Base-by-base conservation (phyloP, 257 asterid genomes). In the Lavandula angustifolia region DNA sequence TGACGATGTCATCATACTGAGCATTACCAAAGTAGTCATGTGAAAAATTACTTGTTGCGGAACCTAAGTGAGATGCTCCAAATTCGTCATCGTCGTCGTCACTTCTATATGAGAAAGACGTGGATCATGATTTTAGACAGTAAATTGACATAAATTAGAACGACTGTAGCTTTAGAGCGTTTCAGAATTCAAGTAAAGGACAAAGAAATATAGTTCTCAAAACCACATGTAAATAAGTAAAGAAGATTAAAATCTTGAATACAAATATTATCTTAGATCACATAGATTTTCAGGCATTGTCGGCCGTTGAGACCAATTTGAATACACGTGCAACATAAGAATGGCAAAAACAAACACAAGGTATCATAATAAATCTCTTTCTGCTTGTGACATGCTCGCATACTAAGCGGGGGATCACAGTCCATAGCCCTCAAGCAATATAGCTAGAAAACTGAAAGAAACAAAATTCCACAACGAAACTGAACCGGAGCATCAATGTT, bases 11-110 rank as follows among this genome's bases (percentile, higher is more conserved):
- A 62, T 81, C 86, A 71, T 72, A 88, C 66, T 75, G 83, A 70
- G 58, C 56, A 66, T 64, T 86, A 18, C 72, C 75, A 53, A 75
- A 89, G 75, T 79, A 84, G 62, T 84, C 85, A 79, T 60, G 78
- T 35, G 89, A 70, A 75, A 75, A 82, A 54, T 76, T 77, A 66
- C 83, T 73, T 3, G 54, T 64, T 60, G 63, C 67, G 56, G 91
- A 76, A 70, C 79, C 83, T 35, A 76, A 60, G 54, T 62, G 82
- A 66, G 85, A 78, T 18, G 70, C 70, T 62, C 84, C 89, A 76
- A 73, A 80, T 70, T 82, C 96, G 52, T 85, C 95, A 37, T 85
- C 95, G 54, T 92, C 95, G 13, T 80, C 86, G 22, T 81, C 90
- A 80, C 84, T 81, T 88, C 98, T 89, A 91, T 69, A 71, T 54